phyloP scores from a whole-genome alignment of 768 basidiomycete genomes.

The Phaffia tasmanica region DNA sequence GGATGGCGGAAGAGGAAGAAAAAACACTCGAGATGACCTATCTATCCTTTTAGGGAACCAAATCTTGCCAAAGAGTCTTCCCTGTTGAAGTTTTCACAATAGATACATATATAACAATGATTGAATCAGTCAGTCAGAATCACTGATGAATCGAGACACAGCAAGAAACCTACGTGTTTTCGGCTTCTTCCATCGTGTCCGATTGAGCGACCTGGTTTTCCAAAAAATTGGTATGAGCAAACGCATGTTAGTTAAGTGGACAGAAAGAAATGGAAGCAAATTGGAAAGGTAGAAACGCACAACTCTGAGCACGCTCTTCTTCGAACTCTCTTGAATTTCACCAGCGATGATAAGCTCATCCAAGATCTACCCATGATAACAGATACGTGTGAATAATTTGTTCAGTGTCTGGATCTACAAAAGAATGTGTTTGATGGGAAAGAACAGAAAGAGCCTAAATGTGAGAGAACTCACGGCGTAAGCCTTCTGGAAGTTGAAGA shows the following conservation, averaged over 20 bases:
- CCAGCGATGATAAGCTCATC: slow-evolving; percentile 91
- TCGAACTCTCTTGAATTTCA: slow-evolving; percentile 86
- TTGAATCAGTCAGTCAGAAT: not conserved
- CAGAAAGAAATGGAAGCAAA: not conserved
- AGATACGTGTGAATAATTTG: not conserved
- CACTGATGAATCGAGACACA: not conserved
- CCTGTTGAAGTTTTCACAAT: slow-evolving; percentile 34
- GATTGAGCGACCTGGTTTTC: slow-evolving; percentile 38
- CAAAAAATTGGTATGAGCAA: not conserved
- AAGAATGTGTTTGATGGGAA: not conserved
- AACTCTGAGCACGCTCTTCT: slow-evolving; percentile 46
- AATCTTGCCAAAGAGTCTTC: slow-evolving; percentile 41
- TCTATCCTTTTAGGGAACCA: slow-evolving; percentile 27
- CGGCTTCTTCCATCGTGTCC: slow-evolving; percentile 42
- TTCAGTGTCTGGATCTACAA: not conserved
- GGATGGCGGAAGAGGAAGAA: too few relatives aligned
- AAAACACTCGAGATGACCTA: slow-evolving; percentile 7
- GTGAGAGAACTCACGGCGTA: slow-evolving; percentile 50
- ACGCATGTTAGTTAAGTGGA: not conserved
- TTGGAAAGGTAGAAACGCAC: slow-evolving; percentile 31
- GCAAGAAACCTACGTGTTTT: slow-evolving; percentile 28
- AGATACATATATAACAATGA: slow-evolving; percentile 15
- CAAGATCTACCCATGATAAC: slow-evolving; percentile 44
- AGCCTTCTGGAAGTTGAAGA: slow-evolving; percentile 96
- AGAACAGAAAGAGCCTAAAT: not conserved